phyloP scores from a whole-genome alignment of 2,329 filamentous ascomycete genomes.

The Stachybotrys elegans region DNA sequence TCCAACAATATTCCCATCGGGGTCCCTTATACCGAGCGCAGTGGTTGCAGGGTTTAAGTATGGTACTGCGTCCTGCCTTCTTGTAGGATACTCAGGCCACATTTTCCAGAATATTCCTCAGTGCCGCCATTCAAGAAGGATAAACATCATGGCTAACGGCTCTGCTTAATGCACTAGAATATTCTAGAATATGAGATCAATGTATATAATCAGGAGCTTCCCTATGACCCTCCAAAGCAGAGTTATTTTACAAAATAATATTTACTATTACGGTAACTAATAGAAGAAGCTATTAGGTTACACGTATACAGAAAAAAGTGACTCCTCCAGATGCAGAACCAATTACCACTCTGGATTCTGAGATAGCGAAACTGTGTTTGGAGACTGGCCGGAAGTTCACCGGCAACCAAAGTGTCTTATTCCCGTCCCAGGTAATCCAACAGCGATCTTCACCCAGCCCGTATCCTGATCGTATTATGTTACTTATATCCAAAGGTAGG shows the following conservation, averaged over 20 bases:
- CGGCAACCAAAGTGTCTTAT: slow-evolving; percentile 1
- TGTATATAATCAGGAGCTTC: not conserved
- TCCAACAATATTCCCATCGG: too few relatives aligned
- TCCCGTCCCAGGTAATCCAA: slow-evolving; percentile 1
- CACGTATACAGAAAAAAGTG: not conserved
- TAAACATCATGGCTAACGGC: not conserved
- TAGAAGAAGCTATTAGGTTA: not conserved
- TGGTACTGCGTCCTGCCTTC: not conserved
- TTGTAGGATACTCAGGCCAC: not conserved
- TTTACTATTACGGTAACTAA: not conserved
- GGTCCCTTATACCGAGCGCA: too few relatives aligned
- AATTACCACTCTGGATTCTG: not conserved
- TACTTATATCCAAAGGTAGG: not conserved
- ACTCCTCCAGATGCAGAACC: not conserved
- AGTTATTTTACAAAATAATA: not conserved
- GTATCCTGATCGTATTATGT: not conserved
- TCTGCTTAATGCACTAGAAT: not conserved
- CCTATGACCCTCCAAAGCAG: not conserved
- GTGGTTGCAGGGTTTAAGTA: not conserved
- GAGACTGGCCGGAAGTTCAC: not conserved
- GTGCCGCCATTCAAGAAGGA: not conserved
- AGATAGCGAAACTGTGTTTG: not conserved
- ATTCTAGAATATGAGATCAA: not conserved
- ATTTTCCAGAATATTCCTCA: not conserved
- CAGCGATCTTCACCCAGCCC: not conserved